Evolutionary conservation across 176 grass and related monocot species (phyloP).

Genomic region (Aegilops longissima): DNA sequence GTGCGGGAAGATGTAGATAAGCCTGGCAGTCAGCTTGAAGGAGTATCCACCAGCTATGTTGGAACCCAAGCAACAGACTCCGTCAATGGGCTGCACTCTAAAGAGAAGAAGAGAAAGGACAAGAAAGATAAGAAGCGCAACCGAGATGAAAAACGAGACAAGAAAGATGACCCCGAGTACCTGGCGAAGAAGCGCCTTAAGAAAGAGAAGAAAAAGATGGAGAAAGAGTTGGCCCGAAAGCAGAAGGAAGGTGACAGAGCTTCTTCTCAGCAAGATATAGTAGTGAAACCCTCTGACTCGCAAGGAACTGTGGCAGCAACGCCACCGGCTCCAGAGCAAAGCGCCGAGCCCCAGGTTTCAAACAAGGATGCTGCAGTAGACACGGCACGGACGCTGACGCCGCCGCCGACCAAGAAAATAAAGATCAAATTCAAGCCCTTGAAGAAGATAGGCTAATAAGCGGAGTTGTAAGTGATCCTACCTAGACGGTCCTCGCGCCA

Average conservation of each 20-base stretch:
- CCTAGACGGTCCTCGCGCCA: background rate
- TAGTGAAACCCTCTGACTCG: constrained; percentile 33
- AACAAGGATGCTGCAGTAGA: constrained; percentile 51
- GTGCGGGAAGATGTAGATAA: constrained; percentile 31
- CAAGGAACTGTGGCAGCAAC: constrained; percentile 24
- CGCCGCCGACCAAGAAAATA: constrained; percentile 51
- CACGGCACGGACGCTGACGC: constrained; percentile 32
- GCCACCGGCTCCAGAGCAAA: constrained; percentile 32
- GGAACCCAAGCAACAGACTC: constrained; percentile 36
- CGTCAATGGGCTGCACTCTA: constrained; percentile 32
- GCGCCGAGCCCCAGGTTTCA: constrained; percentile 48
- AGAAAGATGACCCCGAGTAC: constrained; percentile 86
- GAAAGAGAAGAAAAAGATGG: constrained; percentile 85
- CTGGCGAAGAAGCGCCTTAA: constrained; percentile 76
- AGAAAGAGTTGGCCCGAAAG: constrained; percentile 76
- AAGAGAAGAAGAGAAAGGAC: constrained; percentile 67
- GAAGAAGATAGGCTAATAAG: constrained; percentile 30
- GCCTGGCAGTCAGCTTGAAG: constrained; percentile 40
- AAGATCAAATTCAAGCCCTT: constrained; percentile 75
- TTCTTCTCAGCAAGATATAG: constrained; percentile 28
- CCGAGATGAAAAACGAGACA: constrained; percentile 56
- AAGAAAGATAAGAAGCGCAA: constrained; percentile 83
- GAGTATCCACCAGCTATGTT: constrained; percentile 42
- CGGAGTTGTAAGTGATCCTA: background rate
- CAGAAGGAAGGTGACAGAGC: constrained; percentile 45